A percentile compares a stretch with the other conserved stretches of the same genome.
These are phyloP conservation scores for Fusarium xylarioides DNA, from an alignment of 2,329 filamentous ascomycete genomes.

Conservation along the genomic window DNA sequence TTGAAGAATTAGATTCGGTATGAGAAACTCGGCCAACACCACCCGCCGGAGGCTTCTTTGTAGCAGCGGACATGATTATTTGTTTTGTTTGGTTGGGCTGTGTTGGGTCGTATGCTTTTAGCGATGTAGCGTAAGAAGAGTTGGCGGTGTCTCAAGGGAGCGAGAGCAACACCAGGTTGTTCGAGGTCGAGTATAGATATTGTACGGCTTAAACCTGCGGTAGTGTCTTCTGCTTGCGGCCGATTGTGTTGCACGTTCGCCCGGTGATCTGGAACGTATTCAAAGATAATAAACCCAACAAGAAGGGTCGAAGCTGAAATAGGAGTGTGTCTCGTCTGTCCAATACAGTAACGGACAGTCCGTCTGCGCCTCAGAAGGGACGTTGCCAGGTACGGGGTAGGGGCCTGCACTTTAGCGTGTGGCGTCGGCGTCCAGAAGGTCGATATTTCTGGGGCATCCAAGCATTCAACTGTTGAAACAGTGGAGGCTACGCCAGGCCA, in stretches of 20 bases:
- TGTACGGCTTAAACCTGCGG: slow-evolving; percentile 9
- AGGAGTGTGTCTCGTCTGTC: slow-evolving; percentile 33
- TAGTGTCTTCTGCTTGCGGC: slow-evolving; percentile 24
- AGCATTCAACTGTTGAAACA: slow-evolving; percentile 27
- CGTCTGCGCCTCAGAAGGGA: slow-evolving; percentile 39
- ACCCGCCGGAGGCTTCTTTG: slow-evolving; percentile 62
- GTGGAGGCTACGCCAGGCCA: slow-evolving; percentile 6
- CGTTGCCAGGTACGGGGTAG: slow-evolving; percentile 35
- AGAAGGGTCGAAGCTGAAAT: slow-evolving; percentile 35
- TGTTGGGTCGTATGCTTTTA: slow-evolving; percentile 22
- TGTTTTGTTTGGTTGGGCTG: slow-evolving; percentile 19
- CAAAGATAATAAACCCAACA: slow-evolving; percentile 34
- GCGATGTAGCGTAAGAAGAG: slow-evolving; percentile 18
- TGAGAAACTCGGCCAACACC: slow-evolving; percentile 58
- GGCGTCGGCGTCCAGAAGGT: slow-evolving; percentile 34
- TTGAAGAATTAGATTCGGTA: slow-evolving; percentile 48
- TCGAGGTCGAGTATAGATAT: slow-evolving; percentile 27
- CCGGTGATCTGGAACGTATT: slow-evolving; percentile 36
- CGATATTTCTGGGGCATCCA: slow-evolving; percentile 33
- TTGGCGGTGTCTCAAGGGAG: slow-evolving; percentile 19
- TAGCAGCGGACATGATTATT: slow-evolving; percentile 59
- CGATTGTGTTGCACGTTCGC: slow-evolving; percentile 36
- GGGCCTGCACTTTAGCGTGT: slow-evolving; percentile 28
- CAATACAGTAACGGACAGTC: slow-evolving; percentile 18
- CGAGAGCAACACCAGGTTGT: slow-evolving; percentile 11